Evolutionary conservation across 78 protist genomes (phyloP), one percentile per base, ranked within the genome.

Genomic region (Chrysochromulina tobinii): DNA sequence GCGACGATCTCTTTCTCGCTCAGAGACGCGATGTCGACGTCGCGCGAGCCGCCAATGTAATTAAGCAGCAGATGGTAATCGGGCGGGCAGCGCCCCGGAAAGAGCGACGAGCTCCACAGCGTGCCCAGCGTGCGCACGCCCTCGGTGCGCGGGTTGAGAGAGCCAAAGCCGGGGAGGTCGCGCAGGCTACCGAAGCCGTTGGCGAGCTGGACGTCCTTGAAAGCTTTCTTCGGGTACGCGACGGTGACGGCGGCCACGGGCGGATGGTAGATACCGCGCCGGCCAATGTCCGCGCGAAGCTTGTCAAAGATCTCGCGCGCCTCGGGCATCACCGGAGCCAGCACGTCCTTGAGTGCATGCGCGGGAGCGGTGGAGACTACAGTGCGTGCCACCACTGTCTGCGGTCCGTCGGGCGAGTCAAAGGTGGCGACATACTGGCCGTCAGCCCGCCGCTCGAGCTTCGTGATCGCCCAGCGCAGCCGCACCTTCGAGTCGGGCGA

Each of bases 11-110:
- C 87, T 4, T 79, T 64, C n/a, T 53, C 64, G 64, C 9, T 7
- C 64, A 79, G n/a, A 0, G 15, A 1, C 12, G 38, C 87, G 48
- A 79, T 54, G 53, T 0, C 48, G 6, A 48, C 17, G 87, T 79
- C 87, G 57, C 87, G 90, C 18, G 90, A 23, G 77, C 93, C 93
- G 64, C 93, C 93, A 51, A 91, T 91, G 90, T 91, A 91, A 51
- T 18, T 57, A n/a, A 85, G 84, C 21, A 91, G 66, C 58, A 91
- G 3, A 25, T 68, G 17, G 67, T 85, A 72, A 7, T 55, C 92
- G 11, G 8, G 54, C 25, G 93, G 93, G 18, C 50, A 73, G 75
- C 93, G 93, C n/a, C 51, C 69, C 21, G 93, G 93, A 69, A 91
- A 91, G 90, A 91, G 90, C 4, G 90, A 68, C 4, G 86, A 68